phyloP scores from a whole-genome alignment of 768 basidiomycete species.

The Rhodotorula sphaerocarpa region DNA sequence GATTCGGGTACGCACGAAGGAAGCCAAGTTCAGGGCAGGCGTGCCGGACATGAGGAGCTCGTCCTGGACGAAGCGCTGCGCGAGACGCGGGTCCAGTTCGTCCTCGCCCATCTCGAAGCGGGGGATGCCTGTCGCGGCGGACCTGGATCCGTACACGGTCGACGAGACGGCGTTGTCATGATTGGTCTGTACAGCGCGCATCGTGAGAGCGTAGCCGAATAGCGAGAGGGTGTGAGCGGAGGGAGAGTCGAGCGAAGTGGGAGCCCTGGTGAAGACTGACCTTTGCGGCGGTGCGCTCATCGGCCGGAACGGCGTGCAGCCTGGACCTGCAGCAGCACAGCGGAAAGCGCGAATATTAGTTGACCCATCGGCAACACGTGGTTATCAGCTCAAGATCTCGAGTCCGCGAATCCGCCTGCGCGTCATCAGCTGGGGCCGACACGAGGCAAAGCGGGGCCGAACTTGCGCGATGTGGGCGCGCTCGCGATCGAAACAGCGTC shows the following conservation, averaged over 20 bases:
- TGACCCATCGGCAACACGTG: no score
- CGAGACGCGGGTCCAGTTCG: conserved; percentile 26
- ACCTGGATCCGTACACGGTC: conserved; percentile 29
- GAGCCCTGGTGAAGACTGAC: neutral
- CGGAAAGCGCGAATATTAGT: no score
- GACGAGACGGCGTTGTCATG: conserved; percentile 13
- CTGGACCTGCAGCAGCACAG: no score
- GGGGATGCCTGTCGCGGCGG: conserved; percentile 18
- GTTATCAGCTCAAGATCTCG: no score
- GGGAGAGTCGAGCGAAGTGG: no score
- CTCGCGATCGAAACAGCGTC: no score
- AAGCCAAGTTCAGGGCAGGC: conserved; percentile 10
- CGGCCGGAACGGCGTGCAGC: conserved; percentile 5
- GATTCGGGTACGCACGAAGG: neutral
- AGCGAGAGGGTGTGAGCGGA: neutral
- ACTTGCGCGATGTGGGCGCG: no score
- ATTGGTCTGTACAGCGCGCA: neutral
- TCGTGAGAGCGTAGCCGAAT: no score
- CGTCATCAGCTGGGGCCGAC: no score
- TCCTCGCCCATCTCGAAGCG: conserved; percentile 33
- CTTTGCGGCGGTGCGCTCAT: neutral
- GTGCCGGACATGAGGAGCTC: conserved; percentile 34
- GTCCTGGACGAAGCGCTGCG: conserved; percentile 24
- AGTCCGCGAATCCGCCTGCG: no score
- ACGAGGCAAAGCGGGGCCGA: no score